Conservation (phyloP, 257 asterid genomes). For the Mentha longifolia region DNA sequence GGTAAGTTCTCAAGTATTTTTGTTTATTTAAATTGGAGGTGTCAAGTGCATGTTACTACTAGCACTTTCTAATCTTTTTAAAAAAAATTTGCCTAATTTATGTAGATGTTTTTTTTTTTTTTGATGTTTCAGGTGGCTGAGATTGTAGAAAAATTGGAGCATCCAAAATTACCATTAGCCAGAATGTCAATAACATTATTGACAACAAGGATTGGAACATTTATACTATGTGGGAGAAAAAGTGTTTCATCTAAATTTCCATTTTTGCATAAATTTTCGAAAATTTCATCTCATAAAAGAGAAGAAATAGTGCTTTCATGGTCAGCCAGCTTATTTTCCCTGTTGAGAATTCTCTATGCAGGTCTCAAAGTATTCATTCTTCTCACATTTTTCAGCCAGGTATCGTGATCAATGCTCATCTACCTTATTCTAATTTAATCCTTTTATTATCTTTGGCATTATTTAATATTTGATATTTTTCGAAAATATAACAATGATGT, state of each 20-base stretch:
- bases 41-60: too few species aligned
- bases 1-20: too few species aligned
- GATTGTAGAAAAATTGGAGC: conserved; percentile 39
- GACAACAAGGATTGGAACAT: conserved; percentile 62
- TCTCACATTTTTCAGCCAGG: conserved; percentile 63
- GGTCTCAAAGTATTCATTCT: conserved; percentile 48
- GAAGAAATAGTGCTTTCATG: conserved; percentile 52
- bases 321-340: conserved; percentile 49
- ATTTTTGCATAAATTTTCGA: conserved; percentile 48
- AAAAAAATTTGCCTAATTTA: too few species aligned
- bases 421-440: too few species aligned
- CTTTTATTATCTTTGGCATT: too few species aligned
- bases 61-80: too few species aligned
- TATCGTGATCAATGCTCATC: conserved; percentile 19
- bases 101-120: too few species aligned
- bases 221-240: conserved; percentile 51
- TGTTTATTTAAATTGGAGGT: too few species aligned
- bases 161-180: conserved; percentile 53
- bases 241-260: conserved; percentile 55
- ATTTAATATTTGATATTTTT: too few species aligned
- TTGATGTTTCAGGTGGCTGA: conserved; percentile 43
- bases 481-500: too few species aligned
- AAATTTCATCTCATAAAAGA: conserved; percentile 39
- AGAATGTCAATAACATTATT: conserved; percentile 41
- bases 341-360: conserved; percentile 44